Evolutionary conservation across 2,329 filamentous ascomycete species (phyloP), one percentile per base, ranked within the genome.

Genomic region (Rosellinia necatrix): DNA sequence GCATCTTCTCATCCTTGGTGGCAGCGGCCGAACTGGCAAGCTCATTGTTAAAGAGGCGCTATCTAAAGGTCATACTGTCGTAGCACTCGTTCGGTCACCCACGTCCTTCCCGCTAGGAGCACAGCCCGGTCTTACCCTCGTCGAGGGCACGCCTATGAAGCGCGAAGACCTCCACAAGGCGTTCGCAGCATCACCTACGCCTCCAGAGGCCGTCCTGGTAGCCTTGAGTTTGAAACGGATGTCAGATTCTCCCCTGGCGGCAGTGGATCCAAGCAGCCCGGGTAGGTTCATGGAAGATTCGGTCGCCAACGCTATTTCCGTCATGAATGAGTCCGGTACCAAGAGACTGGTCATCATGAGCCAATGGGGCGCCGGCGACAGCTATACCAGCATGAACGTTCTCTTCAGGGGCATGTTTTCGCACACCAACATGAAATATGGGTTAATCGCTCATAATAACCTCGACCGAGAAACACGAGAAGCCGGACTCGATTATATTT

Each of bases 291-390:
- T 84, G 72, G 73, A 75, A 2, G 73, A 77, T 52, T 71, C 74
- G 13, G 71, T 75, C 12, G 65, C 64, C 19, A 74, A 76, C 40
- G 60, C 75, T 3, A 60, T 76, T 10, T 58, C 67, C 0, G 69
- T 65, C 4, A 77, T 78, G 72, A 68, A 73, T 46, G 66, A 70
- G 15, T 68, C 70, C 44, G 66, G 66, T 0, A 68, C 72, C 8
- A 46, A 58, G 42, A 81, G 79, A 48, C 62, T 82, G 2, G 72
- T 83, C 22, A 70, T 80, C 44, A 75, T 84, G 68, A 80, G 77
- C 10, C 75, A 78, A 1, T 76, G 79, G 57, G 82, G 81, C 8
- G 74, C 77, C 1, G 79, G 76, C 0, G 66, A 72, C 25, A 82
- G 80, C 4, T 78, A 71, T 66, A 24, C 54, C 0, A 74, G 75